Evolutionary conservation across 495 filamentous ascomycete genomes (phyloP), one percentile per base, ranked within the genome.

Genomic region (Haplographium delicatum): DNA sequence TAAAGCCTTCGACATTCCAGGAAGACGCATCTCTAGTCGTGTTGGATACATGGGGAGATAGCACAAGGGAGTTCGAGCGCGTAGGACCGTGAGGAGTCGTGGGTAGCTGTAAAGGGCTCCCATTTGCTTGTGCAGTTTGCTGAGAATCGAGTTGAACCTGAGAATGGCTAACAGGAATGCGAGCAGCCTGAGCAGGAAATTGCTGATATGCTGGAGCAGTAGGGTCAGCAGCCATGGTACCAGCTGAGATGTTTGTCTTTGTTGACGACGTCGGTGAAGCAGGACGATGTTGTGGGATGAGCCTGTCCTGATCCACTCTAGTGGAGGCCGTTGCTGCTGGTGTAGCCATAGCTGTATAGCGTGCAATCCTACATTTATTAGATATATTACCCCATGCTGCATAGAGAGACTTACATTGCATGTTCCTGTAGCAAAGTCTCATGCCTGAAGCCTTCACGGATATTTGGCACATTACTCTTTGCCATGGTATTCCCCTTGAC

Each of bases 381-480:
- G 51, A 58, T 50, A 58, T 41, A 47, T n/a, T n/a, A n/a, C n/a
- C n/a, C n/a, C n/a, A n/a, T n/a, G n/a, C n/a, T n/a, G n/a, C n/a
- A n/a, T n/a, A n/a, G n/a, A 7, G n/a, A 1, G 40, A 50, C 82
- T 70, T 64, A 94, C 93, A 96, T 86, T 48, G 79, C 74, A 47
- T 87, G 69, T 68, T 97, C 91, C 61, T 89, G 82, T 33, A 81
- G 62, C 59, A 90, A 70, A 1, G 91, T 96, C 52, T 91, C 80
- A 54, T 96, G 79, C 28, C 94, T 76, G 61, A 90, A 98, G 42
- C 83, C 85, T 66, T 93, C 88, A 48, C 93, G 77, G 39, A 96
- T 85, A 55, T 96, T 86, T 2, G 93, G 93, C 3, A 98, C 88
- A 65, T 98, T 98, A 50, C 87, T 94, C 67, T 97, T 97, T 31